These are phyloP conservation scores for Ustilago esculenta DNA, from an alignment of 1,284 basidiomycete genomes.

Conservation along the genomic window DNA sequence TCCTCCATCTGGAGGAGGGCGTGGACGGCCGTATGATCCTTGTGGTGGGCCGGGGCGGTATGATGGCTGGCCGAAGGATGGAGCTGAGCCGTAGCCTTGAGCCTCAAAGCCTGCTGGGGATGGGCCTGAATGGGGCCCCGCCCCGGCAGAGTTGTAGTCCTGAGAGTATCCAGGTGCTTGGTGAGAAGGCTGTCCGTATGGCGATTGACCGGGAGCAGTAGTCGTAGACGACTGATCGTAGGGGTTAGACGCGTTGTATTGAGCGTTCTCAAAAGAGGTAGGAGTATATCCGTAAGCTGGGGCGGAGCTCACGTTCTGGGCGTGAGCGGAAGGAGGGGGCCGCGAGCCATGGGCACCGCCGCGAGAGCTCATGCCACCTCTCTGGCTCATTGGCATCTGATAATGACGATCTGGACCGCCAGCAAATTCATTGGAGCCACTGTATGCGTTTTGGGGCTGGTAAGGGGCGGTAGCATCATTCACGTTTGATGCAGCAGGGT, in stretches of 20 bases:
- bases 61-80: slow-evolving; percentile 16
- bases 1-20: slow-evolving; percentile 12
- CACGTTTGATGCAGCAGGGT: slow-evolving; percentile 11
- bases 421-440: slow-evolving; percentile 23
- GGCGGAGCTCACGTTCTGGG: slow-evolving; percentile 11
- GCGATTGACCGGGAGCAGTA: slow-evolving; percentile 9
- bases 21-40: slow-evolving; percentile 20
- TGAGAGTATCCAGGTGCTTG: slow-evolving; percentile 16
- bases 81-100: slow-evolving; percentile 14
- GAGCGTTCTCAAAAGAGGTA: slow-evolving; percentile 17
- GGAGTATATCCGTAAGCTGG: slow-evolving; percentile 31
- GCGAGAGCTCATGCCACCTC: slow-evolving; percentile 33
- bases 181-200: slow-evolving; percentile 17
- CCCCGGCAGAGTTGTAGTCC: slow-evolving; percentile 15
- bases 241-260: slow-evolving; percentile 17
- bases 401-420: slow-evolving; percentile 41
- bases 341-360: slow-evolving; percentile 16
- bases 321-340: slow-evolving; percentile 21
- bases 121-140: slow-evolving; percentile 1
- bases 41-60: slow-evolving; percentile 12
- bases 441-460: slow-evolving; percentile 26
- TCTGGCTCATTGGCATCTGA: slow-evolving; percentile 23
- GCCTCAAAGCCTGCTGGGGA: slow-evolving; percentile 12
- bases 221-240: slow-evolving; percentile 13
- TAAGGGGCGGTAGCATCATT: slow-evolving; percentile 20